Percentiles rank a stretch among this genome's conserved stretches.
These are phyloP conservation scores for Phytophthora aleatoria DNA, from an alignment of 352 stramenopile genomes.

Conservation along the genomic window DNA sequence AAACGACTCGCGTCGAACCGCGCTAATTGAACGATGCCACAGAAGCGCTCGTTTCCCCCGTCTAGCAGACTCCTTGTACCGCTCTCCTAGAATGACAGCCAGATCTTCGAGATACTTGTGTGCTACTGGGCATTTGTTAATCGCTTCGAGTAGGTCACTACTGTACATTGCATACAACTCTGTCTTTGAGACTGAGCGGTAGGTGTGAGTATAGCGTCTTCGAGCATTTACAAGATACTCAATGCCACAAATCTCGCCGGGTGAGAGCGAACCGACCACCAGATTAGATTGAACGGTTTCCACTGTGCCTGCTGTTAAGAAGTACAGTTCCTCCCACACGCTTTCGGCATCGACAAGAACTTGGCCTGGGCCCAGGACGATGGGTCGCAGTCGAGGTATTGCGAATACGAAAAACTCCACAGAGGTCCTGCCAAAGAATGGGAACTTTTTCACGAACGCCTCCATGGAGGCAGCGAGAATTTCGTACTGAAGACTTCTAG, in stretches of 20 bases:
- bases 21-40: slow-evolving; percentile 37
- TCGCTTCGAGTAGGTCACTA: slow-evolving; percentile 54
- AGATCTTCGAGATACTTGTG: slow-evolving; percentile 73
- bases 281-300: slow-evolving; percentile 66
- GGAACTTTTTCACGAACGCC: slow-evolving; percentile 74
- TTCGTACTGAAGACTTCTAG: slow-evolving; percentile 76
- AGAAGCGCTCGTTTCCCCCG: slow-evolving; percentile 46
- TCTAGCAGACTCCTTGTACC: slow-evolving; percentile 65
- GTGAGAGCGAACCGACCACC: slow-evolving; percentile 58
- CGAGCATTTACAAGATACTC: slow-evolving; percentile 67
- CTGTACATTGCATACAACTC: slow-evolving; percentile 77
- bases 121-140: slow-evolving; percentile 67
- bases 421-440: slow-evolving; percentile 75
- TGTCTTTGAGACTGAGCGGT: slow-evolving; percentile 63
- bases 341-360: slow-evolving; percentile 76
- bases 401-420: slow-evolving; percentile 80
- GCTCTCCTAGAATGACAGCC: slow-evolving; percentile 54
- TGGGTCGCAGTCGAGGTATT: slow-evolving; percentile 63
- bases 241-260: slow-evolving; percentile 78
- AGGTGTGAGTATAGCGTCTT: slow-evolving; percentile 70
- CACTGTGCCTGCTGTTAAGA: slow-evolving; percentile 60
- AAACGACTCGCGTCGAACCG: slow-evolving; percentile 27
- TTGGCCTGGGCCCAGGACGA: slow-evolving; percentile 63
- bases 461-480: slow-evolving; percentile 82
- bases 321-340: slow-evolving; percentile 85